Base-by-base conservation (phyloP, 2,329 filamentous ascomycete species). In the Chalaropsis thielavioides region DNA sequence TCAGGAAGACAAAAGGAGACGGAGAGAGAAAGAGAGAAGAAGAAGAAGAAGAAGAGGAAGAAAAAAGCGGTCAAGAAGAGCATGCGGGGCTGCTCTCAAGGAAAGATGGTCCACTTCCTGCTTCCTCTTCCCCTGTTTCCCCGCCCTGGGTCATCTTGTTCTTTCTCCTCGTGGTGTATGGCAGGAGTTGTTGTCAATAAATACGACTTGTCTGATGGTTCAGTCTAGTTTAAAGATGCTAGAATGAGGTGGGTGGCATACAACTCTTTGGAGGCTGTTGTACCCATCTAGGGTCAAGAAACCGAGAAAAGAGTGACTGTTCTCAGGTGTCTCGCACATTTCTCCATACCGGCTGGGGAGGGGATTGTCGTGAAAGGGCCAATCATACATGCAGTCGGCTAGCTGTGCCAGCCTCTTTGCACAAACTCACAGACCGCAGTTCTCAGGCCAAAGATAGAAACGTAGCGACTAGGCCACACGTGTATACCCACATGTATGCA, bases 11-110 rank as follows among this genome's bases (percentile, higher is more conserved):
- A 24, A 24, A 1, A 51, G 6, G 19, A 31, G 4, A n/a, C n/a
- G n/a, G n/a, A n/a, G n/a, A n/a, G n/a, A n/a, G n/a, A n/a, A n/a
- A n/a, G n/a, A n/a, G n/a, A n/a, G n/a, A n/a, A n/a, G n/a, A n/a
- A n/a, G n/a, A n/a, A n/a, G n/a, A n/a, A n/a, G n/a, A n/a, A n/a
- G n/a, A n/a, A n/a, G n/a, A n/a, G n/a, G n/a, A n/a, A n/a, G 11
- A 27, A 58, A 58, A 35, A 58, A 58, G 51, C 51, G 51, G 51
- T 58, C 51, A 58, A 58, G 51, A 35, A 58, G 27, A 58, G 27
- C 27, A 35, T 58, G 51, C 51, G 51, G 51, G 51, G 51, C 35
- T 35, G 31, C 51, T 58, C 27, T n/a, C 35, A 38, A 8, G 35
- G 1, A 38, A 38, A 38, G 35, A 10, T 31, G 15, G 22, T 31